Base-by-base conservation (phyloP, 129 eudicot species). In the Scalesia atractyloides region DNA sequence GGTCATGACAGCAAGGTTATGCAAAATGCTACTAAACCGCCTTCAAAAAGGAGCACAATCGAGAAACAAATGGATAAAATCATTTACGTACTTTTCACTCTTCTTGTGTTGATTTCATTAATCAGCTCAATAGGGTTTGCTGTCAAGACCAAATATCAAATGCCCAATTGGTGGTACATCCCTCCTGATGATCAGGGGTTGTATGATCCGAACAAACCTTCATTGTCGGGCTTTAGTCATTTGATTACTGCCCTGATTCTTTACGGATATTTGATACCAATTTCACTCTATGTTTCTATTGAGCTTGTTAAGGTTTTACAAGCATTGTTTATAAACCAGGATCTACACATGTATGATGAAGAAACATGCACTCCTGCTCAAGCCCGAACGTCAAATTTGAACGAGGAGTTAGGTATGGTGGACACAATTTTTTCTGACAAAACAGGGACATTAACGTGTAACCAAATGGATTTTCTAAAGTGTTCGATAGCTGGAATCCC, bases 1-100 rank as follows among this genome's bases (percentile, higher is more conserved):
- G 87, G 87, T 7, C 87, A 80, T 56, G 87, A 83, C 54, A 80
- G 75, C 19, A 83, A 83, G 68, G 87, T 83, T 26, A 83, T 83
- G 87, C 87, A 83, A 72, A 83, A 83, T n/a, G 73, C 82, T 3
- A 83, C 87, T 1, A 73, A 75, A 79, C 67, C 87, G 12, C 87
- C 87, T 47, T 83, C 84, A 3, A 83, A 83, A 75, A 72, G 87
- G 37, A 79, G 87, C 84, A 83, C 84, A 12, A 72, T 83, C 3
- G 87, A 79, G 73, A 76, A 73, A 72, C 82, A 80, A 48, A 84
- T 84, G 84, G 82, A 84, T 69, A 76, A 76, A 66, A 67, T 83
- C 20, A 83, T 83, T n/a, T 83, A 83, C 65, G 30, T 80, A 20
- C 84, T 80, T 53, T 83, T 83, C 49, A 66, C 73, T 20, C 82